Evolutionary conservation across 345 rosid species (phyloP).

Genomic region (Garcia nutans): DNA sequence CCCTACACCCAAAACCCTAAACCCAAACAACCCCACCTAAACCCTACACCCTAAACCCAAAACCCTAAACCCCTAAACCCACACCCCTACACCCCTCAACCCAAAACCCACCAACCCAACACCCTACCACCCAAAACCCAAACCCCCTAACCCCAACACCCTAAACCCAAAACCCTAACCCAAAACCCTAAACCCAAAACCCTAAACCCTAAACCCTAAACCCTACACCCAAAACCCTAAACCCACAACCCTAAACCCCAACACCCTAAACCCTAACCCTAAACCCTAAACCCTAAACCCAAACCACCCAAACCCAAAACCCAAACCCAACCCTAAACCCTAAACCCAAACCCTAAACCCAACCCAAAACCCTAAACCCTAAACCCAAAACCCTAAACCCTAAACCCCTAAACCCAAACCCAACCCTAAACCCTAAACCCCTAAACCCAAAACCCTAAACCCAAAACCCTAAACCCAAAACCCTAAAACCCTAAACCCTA

Average conservation of each 20-base stretch:
- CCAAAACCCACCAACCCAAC: too few species aligned
- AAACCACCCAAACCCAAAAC: background rate
- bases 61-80: too few species aligned
- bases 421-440: background rate
- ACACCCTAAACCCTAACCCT: constrained; percentile 7
- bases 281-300: background rate
- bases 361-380: constrained; percentile 17
- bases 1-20: background rate
- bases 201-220: constrained; percentile 10
- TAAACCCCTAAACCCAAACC: background rate
- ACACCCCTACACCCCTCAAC: too few species aligned
- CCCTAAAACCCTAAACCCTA: background rate
- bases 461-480: background rate
- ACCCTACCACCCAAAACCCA: too few species aligned
- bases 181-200: background rate
- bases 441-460: background rate
- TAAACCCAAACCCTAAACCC: constrained; percentile 17
- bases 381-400: constrained; percentile 6
- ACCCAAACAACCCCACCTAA: background rate
- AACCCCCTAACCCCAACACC: too few species aligned
- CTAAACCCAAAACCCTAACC: constrained; percentile 8
- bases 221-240: background rate
- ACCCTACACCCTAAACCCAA: background rate
- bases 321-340: constrained; percentile 14
- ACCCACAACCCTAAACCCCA: constrained; percentile 10